Conservation (phyloP, 148 eudicot genomes). For the Rhododendron williamsianum region DNA sequence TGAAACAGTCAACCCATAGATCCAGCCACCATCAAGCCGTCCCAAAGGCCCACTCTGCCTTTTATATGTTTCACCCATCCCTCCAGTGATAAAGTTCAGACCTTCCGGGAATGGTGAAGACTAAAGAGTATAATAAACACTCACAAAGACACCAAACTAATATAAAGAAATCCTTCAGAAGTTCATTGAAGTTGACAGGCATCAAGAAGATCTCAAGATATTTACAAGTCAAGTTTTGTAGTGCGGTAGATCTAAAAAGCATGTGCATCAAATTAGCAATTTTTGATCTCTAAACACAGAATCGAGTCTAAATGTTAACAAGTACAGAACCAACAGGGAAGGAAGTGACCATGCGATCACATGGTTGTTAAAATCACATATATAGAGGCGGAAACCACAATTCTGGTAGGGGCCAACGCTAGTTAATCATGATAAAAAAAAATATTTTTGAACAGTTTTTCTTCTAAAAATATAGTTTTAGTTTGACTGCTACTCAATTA, state of each 20-base stretch:
- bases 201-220: not conserved
- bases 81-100: not conserved
- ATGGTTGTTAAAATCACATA: not conserved
- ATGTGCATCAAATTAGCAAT: not conserved
- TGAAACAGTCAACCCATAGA: too few relatives aligned
- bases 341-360: not conserved
- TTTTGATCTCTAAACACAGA: not conserved
- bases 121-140: not conserved
- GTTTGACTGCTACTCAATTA: not conserved
- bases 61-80: not conserved
- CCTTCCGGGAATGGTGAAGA: not conserved
- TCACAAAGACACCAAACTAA: not conserved
- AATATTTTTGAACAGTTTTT: not conserved
- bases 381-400: not conserved
- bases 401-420: not conserved
- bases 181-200: not conserved
- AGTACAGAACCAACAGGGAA: not conserved
- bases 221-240: not conserved
- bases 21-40: not conserved
- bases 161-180: not conserved
- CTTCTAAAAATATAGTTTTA: not conserved
- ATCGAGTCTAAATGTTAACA: not conserved
- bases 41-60: not conserved
- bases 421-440: not conserved
- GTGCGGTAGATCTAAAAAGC: not conserved